These are phyloP conservation scores for Agaricales sp. DNA, from an alignment of 1,284 basidiomycete genomes.

Conservation along the genomic window DNA sequence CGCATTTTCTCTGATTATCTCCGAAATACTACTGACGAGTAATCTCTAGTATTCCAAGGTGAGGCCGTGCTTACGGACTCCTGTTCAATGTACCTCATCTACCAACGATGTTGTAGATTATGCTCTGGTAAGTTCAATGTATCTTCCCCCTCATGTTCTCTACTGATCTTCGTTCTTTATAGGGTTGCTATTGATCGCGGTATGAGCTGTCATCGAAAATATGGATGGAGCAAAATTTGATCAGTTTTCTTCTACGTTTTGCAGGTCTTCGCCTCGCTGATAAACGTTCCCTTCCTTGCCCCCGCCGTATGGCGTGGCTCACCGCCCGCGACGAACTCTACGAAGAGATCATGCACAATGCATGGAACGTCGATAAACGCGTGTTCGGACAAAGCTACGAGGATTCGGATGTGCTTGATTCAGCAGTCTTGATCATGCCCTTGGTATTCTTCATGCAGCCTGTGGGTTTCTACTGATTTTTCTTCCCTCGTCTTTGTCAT, in stretches of 20 bases:
- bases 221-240: background rate
- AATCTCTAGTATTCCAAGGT: conserved; percentile 70
- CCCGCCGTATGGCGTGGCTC: conserved; percentile 63
- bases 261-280: conserved; percentile 79
- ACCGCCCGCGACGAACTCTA: conserved; percentile 70
- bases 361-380: conserved; percentile 60
- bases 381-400: conserved; percentile 76
- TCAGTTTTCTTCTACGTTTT: background rate
- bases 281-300: conserved; percentile 76
- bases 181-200: conserved; percentile 91
- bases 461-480: conserved; percentile 26
- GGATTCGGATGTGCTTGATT: conserved; percentile 58
- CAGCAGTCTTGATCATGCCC: conserved; percentile 75
- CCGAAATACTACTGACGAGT: conserved; percentile 2
- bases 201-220: conserved; percentile 13
- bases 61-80: conserved; percentile 12
- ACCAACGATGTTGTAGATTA: conserved; percentile 38
- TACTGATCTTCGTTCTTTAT: conserved; percentile 1
- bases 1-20: conserved; percentile 14
- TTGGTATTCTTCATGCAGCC: conserved; percentile 81
- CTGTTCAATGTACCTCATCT: conserved; percentile 1
- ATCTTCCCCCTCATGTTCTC: background rate
- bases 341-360: conserved; percentile 77
- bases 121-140: conserved; percentile 61
- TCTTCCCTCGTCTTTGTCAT: background rate